Base-by-base conservation (phyloP, 1,284 basidiomycete species). In the Cryptococcus sp. region DNA sequence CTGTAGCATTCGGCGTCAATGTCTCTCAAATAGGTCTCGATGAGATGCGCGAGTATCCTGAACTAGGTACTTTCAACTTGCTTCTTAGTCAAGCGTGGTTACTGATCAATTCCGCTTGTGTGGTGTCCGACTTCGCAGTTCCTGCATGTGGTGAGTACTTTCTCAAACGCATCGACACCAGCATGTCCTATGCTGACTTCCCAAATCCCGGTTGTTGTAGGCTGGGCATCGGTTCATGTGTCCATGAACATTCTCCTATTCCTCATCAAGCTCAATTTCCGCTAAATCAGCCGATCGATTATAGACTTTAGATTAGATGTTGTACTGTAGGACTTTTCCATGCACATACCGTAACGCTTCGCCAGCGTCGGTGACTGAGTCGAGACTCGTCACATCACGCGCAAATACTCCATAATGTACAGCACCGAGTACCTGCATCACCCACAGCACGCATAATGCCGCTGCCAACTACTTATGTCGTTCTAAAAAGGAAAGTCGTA, bases 171-270 rank as follows among this genome's bases (percentile, higher is more conserved):
- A 19, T 37, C 23, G 26, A 45, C 22, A 19, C 16, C 29, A 10
- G 29, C 29, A 19, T 16, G 34, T 7, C 29, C n/a, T 41, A 17
- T 55, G 55, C 55, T 50, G 29, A 34, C 41, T 15, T 7, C 6
- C 20, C n/a, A n/a, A n/a, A n/a, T n/a, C n/a, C n/a, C n/a, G 47
- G n/a, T 19, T 25, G 38, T 11, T 25, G 64, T 73, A 66, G 79
- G 81, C 8, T 83, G 81, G 81, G 80, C 81, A 2, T 76, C 77
- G 1, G 77, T 83, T 1, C 82, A 84, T 66, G 82, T 83, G 16
- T 77, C 82, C 7, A 82, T 81, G 77, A 83, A 83, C 66, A 82
- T 84, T 66, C 77, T 84, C 22, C 67, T 84, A 46, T 83, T 81
- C 65, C 71, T 82, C 8, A 75, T 78, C 66, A 78, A 77, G 60